phyloP scores from a whole-genome alignment of 2,329 filamentous ascomycete genomes.

The Trichophyton schoenleinii region DNA sequence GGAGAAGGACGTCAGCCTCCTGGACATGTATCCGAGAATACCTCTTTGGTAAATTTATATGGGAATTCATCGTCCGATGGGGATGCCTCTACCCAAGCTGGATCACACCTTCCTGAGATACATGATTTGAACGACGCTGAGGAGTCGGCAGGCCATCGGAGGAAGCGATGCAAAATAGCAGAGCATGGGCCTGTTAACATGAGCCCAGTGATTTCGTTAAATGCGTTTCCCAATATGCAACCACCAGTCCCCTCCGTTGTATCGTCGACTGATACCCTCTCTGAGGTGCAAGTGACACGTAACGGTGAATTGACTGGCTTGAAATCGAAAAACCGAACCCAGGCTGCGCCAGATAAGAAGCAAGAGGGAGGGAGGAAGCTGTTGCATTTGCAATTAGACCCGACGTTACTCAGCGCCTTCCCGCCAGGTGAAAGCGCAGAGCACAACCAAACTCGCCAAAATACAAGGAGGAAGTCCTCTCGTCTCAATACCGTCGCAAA shows the following conservation, averaged over 20 bases:
- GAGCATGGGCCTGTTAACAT: neutral
- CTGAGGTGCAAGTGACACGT: neutral
- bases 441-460: neutral
- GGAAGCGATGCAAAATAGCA: neutral
- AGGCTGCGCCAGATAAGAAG: neutral
- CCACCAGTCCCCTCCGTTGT: conserved; percentile 9
- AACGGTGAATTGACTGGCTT: neutral
- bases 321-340: neutral
- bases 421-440: conserved; percentile 12
- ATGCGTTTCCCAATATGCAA: neutral
- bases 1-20: neutral
- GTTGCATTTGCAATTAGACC: conserved; percentile 32
- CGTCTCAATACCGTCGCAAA: neutral
- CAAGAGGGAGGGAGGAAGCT: conserved; percentile 27
- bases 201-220: neutral
- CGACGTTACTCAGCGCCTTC: conserved; percentile 32
- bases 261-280: neutral
- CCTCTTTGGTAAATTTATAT: neutral
- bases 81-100: neutral
- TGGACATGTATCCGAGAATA: neutral
- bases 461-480: neutral
- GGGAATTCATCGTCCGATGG: neutral
- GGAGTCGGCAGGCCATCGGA: neutral
- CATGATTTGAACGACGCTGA: neutral
- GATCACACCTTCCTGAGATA: neutral